Evolutionary conservation across 176 grass and related monocot species (phyloP), one percentile per base, ranked within the genome.

Genomic region (Dendrocalamus sinicus): DNA sequence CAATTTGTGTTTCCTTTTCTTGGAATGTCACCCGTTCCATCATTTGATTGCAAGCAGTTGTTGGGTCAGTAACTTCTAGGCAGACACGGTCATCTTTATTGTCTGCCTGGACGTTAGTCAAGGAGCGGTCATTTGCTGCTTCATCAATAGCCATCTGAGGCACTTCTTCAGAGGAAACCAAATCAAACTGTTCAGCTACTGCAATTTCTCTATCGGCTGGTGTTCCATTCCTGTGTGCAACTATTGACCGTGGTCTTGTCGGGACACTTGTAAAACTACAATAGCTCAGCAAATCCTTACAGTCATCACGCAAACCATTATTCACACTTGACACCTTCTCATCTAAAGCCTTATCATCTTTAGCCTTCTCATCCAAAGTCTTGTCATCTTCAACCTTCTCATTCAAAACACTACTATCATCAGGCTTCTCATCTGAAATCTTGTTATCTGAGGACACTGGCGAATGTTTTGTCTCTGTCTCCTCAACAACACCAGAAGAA

Each of bases 241-340:
- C 23, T 74, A 92, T 11, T 77, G 93, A 91, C 60, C 92, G 78
- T 13, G 84, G 90, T 81, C 85, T 94, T 32, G 84, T 99, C 16
- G 92, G 89, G 30, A 92, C 84, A 79, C 78, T 94, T 58, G 87
- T 76, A 90, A 92, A 88, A 72, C 57, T 84, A 90, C 92, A 89
- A 57, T 75, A 75, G 53, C 84, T 91, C 54, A 96, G 76, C 81
- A 96, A 74, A 82, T 83, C 72, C 22, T 26, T 81, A 55, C 65
- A 30, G 60, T 85, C 86, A 72, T 67, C 85, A 67, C 10, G 53
- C 19, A 72, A 69, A 75, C 32, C 81, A 61, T 64, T 84, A 43
- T 88, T 75, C 23, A n/a, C 52, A 80, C 70, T 20, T 67, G 83
- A 65, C 39, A 72, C 81, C 59, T 76, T 88, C 35, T 82, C 76